These are phyloP conservation scores for Cyclospora cayetanensis DNA, from an alignment of 169 alveolate genomes.

Conservation along the genomic window DNA sequence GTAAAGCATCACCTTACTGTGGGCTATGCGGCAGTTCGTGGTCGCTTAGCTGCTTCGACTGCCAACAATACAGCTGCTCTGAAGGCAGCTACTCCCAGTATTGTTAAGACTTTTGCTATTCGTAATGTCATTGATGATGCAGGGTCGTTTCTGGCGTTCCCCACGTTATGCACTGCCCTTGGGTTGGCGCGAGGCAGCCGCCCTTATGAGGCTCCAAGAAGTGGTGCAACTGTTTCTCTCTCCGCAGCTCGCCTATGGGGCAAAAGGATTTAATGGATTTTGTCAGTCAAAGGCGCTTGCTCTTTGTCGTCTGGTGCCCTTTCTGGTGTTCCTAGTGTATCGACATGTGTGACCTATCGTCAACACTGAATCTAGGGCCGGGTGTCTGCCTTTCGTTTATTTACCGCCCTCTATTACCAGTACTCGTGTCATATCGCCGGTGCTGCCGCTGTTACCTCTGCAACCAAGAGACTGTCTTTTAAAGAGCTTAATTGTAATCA, in stretches of 20 bases:
- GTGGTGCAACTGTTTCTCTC: neutral
- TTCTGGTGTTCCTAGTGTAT: too few species aligned
- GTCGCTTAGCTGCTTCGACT: neutral
- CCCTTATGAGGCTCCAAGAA: neutral
- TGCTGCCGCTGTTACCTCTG: too few species aligned
- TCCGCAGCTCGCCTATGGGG: neutral
- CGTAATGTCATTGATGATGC: neutral
- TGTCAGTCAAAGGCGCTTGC: too few species aligned
- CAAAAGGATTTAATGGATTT: neutral
- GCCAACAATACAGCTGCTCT: neutral
- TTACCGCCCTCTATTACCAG: too few species aligned
- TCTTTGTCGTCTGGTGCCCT: too few species aligned
- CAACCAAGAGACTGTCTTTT: too few species aligned
- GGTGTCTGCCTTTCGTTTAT: too few species aligned
- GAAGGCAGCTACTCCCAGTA: neutral
- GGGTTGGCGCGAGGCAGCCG: neutral
- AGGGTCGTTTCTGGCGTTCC: constrained; percentile 3
- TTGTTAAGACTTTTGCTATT: neutral
- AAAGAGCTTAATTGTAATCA: too few species aligned
- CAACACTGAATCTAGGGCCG: too few species aligned
- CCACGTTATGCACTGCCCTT: neutral
- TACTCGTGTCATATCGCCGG: too few species aligned
- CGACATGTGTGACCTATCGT: too few species aligned
- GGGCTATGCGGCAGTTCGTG: neutral
- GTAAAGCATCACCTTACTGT: too few species aligned